Conservation (phyloP, 2,329 filamentous ascomycete genomes). For the Aspergillus hiratsukae region DNA sequence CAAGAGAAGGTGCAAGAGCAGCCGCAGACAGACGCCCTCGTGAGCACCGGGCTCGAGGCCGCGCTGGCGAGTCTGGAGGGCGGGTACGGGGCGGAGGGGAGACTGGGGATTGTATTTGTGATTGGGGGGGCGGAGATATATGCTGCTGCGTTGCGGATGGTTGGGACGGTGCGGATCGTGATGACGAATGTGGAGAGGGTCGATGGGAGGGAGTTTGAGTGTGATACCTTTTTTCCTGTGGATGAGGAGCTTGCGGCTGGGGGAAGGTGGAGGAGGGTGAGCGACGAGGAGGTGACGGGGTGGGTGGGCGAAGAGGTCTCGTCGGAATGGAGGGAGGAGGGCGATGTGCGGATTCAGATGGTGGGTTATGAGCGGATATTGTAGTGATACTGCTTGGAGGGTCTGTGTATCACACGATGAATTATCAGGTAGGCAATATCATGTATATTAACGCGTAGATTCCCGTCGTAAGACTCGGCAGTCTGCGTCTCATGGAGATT, state of each 20-base stretch:
- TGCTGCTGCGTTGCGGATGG: constrained; percentile 55
- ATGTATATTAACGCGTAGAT: background rate
- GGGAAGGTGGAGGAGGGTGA: constrained; percentile 31
- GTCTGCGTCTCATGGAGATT: background rate
- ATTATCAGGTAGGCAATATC: too few species aligned
- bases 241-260: constrained; percentile 27
- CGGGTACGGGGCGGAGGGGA: constrained; percentile 17
- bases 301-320: constrained; percentile 43
- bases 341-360: constrained; percentile 47
- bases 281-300: constrained; percentile 29
- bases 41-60: constrained; percentile 55
- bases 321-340: constrained; percentile 44
- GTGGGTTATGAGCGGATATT: constrained; percentile 39
- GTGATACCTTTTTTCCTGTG: constrained; percentile 47
- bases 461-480: background rate
- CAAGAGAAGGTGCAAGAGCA: constrained; percentile 8
- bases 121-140: constrained; percentile 92
- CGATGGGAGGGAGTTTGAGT: constrained; percentile 36
- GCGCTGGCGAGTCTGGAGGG: constrained; percentile 46
- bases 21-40: constrained; percentile 40
- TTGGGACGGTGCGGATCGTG: constrained; percentile 29
- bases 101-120: constrained; percentile 65
- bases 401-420: constrained; percentile 2
- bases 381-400: background rate
- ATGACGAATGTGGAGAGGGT: constrained; percentile 38